These are phyloP conservation scores for Dothidotthia symphoricarpi DNA, from an alignment of 2,329 filamentous ascomycete species.

Conservation along the genomic window DNA sequence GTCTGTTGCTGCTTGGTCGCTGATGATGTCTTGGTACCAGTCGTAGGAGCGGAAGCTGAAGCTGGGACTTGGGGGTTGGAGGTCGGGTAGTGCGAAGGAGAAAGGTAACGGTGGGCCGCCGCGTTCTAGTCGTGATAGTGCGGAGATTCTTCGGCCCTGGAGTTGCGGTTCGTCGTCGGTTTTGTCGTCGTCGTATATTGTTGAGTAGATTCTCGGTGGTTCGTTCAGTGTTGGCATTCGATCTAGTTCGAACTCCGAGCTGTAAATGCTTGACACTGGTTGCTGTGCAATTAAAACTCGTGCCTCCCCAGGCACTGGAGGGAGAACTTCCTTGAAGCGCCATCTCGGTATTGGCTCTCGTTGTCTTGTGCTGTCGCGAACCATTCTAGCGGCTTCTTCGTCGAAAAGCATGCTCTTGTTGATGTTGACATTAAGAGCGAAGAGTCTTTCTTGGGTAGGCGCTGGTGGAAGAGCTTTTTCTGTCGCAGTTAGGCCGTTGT, in stretches of 20 bases:
- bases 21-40: constrained; percentile 31
- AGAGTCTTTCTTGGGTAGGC: constrained; percentile 17
- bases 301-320: constrained; percentile 11
- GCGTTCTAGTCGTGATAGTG: constrained; percentile 12
- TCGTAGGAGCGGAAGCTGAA: constrained; percentile 28
- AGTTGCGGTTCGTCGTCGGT: constrained; percentile 3
- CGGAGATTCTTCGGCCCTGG: constrained; percentile 7
- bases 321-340: constrained; percentile 25
- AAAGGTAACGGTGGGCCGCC: constrained; percentile 12
- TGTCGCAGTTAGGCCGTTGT: constrained; percentile 4
- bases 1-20: constrained; percentile 13
- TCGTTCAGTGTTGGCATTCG: constrained; percentile 14
- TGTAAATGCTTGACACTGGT: constrained; percentile 7
- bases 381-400: constrained; percentile 15
- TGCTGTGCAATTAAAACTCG: constrained; percentile 7
- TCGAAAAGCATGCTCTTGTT: constrained; percentile 33
- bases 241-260: constrained; percentile 20
- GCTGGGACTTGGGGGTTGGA: constrained; percentile 23
- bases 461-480: constrained; percentile 13
- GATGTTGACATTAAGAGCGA: constrained; percentile 29
- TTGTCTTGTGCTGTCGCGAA: constrained; percentile 10
- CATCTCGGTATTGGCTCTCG: constrained; percentile 21
- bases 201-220: no score
- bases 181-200: constrained; percentile 3
- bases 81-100: constrained; percentile 17